Conservation (phyloP, 768 basidiomycete genomes). For the Suillus clintonianus region DNA sequence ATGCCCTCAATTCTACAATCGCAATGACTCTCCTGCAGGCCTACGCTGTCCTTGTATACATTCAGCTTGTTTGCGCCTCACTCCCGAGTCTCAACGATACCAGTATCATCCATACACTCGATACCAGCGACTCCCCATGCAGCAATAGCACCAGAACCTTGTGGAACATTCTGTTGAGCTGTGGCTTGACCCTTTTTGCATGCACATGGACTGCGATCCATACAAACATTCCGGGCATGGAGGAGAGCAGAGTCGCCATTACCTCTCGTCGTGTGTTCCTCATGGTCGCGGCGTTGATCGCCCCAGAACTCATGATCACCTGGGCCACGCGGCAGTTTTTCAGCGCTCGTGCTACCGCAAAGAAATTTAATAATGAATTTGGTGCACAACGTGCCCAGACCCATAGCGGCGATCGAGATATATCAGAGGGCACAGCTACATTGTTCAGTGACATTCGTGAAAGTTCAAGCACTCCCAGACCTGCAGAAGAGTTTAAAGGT, state of each 20-base stretch:
- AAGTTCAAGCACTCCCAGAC: background rate
- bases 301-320: conserved; percentile 28
- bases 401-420: background rate
- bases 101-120: background rate
- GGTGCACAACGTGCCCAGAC: background rate
- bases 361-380: background rate
- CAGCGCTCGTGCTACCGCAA: conserved; percentile 11
- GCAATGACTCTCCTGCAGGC: too few relatives aligned
- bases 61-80: background rate
- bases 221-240: conserved; percentile 25
- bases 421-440: too few relatives aligned
- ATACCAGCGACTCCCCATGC: background rate
- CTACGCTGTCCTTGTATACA: background rate
- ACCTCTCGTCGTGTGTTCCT: conserved; percentile 10
- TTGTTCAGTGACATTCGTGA: background rate
- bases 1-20: too few relatives aligned
- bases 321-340: conserved; percentile 30
- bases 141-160: conserved; percentile 7
- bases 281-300: conserved; percentile 24
- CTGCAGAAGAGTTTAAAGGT: background rate
- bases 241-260: conserved; percentile 6
- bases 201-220: conserved; percentile 34
- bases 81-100: background rate
- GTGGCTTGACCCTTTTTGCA: conserved; percentile 27
- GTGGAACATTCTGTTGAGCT: conserved; percentile 25